Evolutionary conservation across 2,329 filamentous ascomycete genomes (phyloP), one percentile per base, ranked within the genome.

Genomic region (Cadophora sp.): DNA sequence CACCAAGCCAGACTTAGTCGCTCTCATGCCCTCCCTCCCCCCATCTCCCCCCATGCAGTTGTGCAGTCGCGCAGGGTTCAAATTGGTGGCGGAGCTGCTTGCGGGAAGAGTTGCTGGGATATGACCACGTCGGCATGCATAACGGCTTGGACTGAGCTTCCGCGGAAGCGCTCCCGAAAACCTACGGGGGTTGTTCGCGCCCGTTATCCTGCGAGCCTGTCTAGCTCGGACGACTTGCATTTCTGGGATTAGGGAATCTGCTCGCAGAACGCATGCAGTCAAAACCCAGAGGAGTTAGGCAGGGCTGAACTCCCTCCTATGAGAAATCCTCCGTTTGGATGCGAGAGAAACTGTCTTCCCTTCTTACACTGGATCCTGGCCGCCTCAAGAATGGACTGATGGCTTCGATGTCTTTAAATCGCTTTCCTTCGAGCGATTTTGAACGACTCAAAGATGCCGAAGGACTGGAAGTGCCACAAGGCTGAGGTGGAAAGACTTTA

Each of bases 401-500:
- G 47, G 47, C 45, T 43, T 41, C 59, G 11, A 62, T 62, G 22
- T 27, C 33, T 51, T 16, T 62, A 9, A 6, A 22, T 24, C 30
- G 45, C 45, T 51, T 50, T 27, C 33, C 47, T 18, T 48, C 47
- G n/a, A 43, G 27, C 20, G 59, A 30, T 60, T 33, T 60, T 20
- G 45, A 62, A 22, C 7, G 11, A 43, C n/a, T 27, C 14, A 47
- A 66, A 22, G 2, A 71, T 70, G 70, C 63, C 68, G 41, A 70
- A 67, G 60, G 64, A 72, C 27, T 72, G 70, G 70, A 61, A 66
- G 14, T 39, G 48, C 5, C 65, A 68, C 48, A 69, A 69, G 48
- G 66, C 59, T 55, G 67, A 68, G 64, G 59, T 71, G 39, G 67
- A 68, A 63, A 61, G 63, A 41, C 66, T 72, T 11, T 71, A 72